Evolutionary conservation across 805 yeast species (phyloP).

Genomic region (Cyberlindnera mississippiensis): DNA sequence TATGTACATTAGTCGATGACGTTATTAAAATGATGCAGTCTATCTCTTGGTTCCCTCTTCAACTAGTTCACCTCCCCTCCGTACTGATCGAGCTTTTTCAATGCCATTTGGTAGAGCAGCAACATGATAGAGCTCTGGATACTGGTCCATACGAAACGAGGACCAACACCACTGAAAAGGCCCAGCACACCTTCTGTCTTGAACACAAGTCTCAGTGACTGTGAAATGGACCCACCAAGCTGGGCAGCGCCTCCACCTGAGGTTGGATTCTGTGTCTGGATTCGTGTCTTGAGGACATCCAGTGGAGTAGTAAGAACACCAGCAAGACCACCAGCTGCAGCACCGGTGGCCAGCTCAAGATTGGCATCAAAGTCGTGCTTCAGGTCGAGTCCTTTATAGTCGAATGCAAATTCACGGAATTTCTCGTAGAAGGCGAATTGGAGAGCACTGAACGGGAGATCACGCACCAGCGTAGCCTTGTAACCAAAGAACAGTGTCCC

Average conservation of each 20-base stretch:
- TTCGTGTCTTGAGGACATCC: conserved; percentile 88
- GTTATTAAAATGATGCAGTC: too few species aligned
- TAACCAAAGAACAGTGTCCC: conserved; percentile 83
- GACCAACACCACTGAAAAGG: conserved; percentile 92
- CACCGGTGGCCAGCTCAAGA: conserved; percentile 81
- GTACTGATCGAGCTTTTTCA: conserved; percentile 38
- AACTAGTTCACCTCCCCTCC: neutral
- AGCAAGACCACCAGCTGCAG: conserved; percentile 92
- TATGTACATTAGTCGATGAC: neutral
- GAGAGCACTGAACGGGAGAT: conserved; percentile 91
- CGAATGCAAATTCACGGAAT: conserved; percentile 59
- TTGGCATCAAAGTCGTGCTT: conserved; percentile 48
- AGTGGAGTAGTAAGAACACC: conserved; percentile 87
- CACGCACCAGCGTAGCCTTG: conserved; percentile 89
- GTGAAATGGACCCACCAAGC: conserved; percentile 41
- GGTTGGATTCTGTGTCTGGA: conserved; percentile 75
- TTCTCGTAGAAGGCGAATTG: conserved; percentile 95
- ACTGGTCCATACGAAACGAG: conserved; percentile 95
- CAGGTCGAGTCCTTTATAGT: conserved; percentile 29
- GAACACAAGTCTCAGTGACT: conserved; percentile 55
- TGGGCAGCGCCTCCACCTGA: conserved; percentile 20
- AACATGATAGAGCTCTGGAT: conserved; percentile 94
- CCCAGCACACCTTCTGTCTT: conserved; percentile 74
- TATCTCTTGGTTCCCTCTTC: too few species aligned
- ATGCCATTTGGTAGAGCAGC: conserved; percentile 73